A percentile compares a stretch with the other conserved stretches of the same genome.
Evolutionary conservation across 352 stramenopile genomes (phyloP).

Genomic region (Globisporangium paroecandrum): DNA sequence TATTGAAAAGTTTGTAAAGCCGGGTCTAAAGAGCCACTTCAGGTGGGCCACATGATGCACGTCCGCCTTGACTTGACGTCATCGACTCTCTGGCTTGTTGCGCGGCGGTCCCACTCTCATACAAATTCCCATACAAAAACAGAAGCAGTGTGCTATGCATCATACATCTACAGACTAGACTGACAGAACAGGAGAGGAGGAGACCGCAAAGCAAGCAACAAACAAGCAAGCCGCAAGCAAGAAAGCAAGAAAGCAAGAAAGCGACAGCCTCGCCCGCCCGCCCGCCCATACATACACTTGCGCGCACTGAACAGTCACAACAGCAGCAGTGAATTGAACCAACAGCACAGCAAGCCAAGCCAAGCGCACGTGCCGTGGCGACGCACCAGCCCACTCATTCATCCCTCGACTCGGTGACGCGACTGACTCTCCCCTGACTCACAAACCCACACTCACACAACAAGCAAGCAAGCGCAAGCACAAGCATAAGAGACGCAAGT

Average conservation of each 20-base stretch:
- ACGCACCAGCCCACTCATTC: slow-evolving; percentile 1
- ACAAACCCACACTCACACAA: background rate
- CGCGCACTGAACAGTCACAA: background rate
- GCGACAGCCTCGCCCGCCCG: background rate
- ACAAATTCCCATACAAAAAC: slow-evolving; percentile 10
- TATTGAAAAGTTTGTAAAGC: background rate
- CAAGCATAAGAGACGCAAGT: background rate
- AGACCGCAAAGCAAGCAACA: background rate
- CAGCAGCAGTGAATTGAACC: background rate
- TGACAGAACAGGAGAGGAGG: background rate
- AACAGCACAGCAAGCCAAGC: background rate
- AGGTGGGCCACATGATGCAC: background rate
- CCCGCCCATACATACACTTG: slow-evolving; percentile 3
- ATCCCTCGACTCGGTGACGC: background rate
- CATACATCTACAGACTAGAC: slow-evolving; percentile 7
- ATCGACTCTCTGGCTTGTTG: slow-evolving; percentile 10
- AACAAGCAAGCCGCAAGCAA: background rate
- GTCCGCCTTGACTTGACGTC: slow-evolving; percentile 1
- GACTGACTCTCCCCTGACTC: slow-evolving; percentile 11
- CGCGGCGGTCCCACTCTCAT: slow-evolving; percentile 9
- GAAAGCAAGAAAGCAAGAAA: background rate
- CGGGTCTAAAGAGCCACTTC: no score
- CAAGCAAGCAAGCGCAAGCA: background rate
- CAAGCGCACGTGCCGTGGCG: background rate
- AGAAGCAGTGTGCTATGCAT: background rate